Conservation (phyloP, 495 filamentous ascomycete species). For the Cenococcum geophilum region DNA sequence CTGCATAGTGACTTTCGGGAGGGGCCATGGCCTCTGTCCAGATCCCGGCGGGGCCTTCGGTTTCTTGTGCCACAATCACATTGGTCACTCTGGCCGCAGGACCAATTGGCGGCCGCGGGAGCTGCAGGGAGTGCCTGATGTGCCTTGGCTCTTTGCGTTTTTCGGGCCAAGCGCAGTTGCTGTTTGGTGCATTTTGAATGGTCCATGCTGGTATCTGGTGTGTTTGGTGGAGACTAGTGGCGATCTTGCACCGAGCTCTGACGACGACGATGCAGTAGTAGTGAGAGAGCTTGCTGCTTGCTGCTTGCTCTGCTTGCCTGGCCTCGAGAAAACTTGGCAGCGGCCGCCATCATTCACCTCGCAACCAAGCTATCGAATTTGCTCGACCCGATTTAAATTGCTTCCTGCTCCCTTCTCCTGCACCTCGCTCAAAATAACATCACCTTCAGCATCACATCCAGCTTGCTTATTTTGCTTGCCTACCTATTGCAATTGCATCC, state of each 20-base stretch:
- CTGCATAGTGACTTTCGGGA: background rate
- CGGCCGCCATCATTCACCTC: background rate
- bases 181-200: too few species aligned
- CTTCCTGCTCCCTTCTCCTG: background rate
- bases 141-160: background rate
- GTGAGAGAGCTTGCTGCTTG: conserved; percentile 1
- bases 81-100: background rate
- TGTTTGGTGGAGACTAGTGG: background rate
- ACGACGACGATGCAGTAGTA: background rate
- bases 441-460: conserved; percentile 5
- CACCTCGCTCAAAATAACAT: background rate
- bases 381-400: background rate
- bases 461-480: conserved; percentile 12
- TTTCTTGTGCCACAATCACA: background rate
- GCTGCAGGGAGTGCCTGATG: background rate
- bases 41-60: background rate
- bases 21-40: background rate
- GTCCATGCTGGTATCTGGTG: too few species aligned
- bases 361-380: background rate
- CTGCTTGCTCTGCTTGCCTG: background rate
- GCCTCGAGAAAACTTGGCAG: background rate
- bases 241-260: background rate
- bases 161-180: background rate
- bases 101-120: background rate
- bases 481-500: conserved; percentile 15